Percentiles rank a stretch among this genome's conserved stretches.
Conservation (phyloP, 2,329 filamentous ascomycete species). For the Claviceps spartinae region DNA sequence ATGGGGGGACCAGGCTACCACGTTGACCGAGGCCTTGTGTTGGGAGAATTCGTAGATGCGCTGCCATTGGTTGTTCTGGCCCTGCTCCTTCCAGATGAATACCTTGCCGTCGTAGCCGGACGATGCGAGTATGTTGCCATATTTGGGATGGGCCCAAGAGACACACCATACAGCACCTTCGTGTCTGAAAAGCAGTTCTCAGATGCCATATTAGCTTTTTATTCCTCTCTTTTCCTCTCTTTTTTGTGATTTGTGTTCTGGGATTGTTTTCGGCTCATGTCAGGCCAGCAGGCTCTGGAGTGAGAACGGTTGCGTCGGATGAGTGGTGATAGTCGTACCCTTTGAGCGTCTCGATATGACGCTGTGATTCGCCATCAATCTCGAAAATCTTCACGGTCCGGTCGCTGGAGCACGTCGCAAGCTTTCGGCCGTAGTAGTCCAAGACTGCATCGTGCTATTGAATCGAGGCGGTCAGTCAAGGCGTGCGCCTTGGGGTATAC, state of each 20-base stretch:
- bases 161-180: slow-evolving; percentile 97
- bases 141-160: slow-evolving; percentile 96
- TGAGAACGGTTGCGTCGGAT: too few relatives aligned
- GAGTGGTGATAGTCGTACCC: slow-evolving; percentile 43
- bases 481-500: not conserved
- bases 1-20: slow-evolving; percentile 94
- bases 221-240: not conserved
- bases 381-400: slow-evolving; percentile 99
- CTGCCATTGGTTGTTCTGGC: slow-evolving; percentile 51
- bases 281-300: not conserved
- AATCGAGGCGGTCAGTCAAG: slow-evolving; percentile 8
- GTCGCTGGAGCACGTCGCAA: slow-evolving; percentile 95
- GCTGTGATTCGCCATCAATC: slow-evolving; percentile 84
- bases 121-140: slow-evolving; percentile 92
- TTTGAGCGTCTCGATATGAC: slow-evolving; percentile 83
- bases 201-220: slow-evolving; percentile 7
- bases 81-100: slow-evolving; percentile 91
- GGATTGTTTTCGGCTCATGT: not conserved
- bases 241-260: not conserved
- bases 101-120: slow-evolving; percentile 96
- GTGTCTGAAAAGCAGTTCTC: slow-evolving; percentile 43
- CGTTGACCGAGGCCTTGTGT: slow-evolving; percentile 93
- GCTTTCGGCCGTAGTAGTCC: slow-evolving; percentile 92
- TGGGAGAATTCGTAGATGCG: slow-evolving; percentile 85
- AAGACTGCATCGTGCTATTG: slow-evolving; percentile 86